A percentile compares a stretch with the other conserved stretches of the same genome.
These are phyloP conservation scores for Melanomma pulvis-pyrius DNA, from an alignment of 495 filamentous ascomycete species.

Conservation along the genomic window DNA sequence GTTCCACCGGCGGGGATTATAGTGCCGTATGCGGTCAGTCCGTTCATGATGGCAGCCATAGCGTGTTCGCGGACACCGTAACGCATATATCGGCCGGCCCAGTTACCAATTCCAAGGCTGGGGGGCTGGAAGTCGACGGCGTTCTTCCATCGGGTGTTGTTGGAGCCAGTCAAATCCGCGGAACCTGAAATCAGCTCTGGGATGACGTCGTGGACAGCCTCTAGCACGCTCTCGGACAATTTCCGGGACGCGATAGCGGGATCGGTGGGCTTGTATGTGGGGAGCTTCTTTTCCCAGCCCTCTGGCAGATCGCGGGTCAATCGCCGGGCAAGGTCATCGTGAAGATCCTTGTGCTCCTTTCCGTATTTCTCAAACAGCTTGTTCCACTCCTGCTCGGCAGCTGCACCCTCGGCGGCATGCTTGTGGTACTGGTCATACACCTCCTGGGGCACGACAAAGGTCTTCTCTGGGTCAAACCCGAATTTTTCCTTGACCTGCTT, in stretches of 20 bases:
- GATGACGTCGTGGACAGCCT: constrained; percentile 78
- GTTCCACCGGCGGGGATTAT: constrained; percentile 92
- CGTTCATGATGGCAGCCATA: constrained; percentile 97
- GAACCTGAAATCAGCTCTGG: constrained; percentile 96
- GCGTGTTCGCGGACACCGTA: constrained; percentile 50
- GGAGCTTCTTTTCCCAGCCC: constrained; percentile 95
- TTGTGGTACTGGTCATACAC: constrained; percentile 91
- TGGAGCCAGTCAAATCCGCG: constrained; percentile 96
- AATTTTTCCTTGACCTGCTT: constrained; percentile 89
- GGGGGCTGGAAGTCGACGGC: constrained; percentile 98
- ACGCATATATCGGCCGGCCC: constrained; percentile 81
- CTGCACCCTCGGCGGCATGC: constrained; percentile 80
- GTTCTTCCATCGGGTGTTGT: constrained; percentile 97
- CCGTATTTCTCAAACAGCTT: constrained; percentile 85
- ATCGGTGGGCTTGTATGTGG: constrained; percentile 87
- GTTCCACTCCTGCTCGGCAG: constrained; percentile 94
- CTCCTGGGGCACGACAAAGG: constrained; percentile 89
- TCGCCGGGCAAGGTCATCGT: constrained; percentile 80
- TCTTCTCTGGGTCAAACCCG: constrained; percentile 93
- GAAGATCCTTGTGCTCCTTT: constrained; percentile 71
- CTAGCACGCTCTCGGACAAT: constrained; percentile 90
- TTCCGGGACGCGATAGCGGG: constrained; percentile 87
- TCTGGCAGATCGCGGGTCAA: constrained; percentile 83
- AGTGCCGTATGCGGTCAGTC: constrained; percentile 92
- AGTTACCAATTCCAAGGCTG: constrained; percentile 79